Evolutionary conservation across 371 early-diverging fungal species (phyloP), one percentile per base, ranked within the genome.

Genomic region (Entomophthora muscae): DNA sequence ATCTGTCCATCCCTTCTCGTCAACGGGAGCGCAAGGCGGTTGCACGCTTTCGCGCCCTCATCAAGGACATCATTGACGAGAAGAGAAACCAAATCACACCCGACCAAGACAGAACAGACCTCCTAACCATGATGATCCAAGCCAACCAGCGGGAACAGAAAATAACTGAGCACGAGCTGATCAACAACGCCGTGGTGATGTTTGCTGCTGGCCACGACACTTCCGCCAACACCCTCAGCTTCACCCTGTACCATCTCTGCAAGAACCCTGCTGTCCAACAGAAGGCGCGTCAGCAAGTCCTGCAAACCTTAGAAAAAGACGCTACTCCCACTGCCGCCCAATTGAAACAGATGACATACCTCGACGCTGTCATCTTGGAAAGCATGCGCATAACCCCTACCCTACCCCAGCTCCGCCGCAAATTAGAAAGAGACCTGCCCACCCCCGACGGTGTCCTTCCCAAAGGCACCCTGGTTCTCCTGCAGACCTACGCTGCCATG

Each of bases 211-310:
- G 59, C 26, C 61, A 69, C 33, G 70, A 65, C n/a, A 70, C 68
- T n/a, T 69, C 68, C 55, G 68, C 72, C 23, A 65, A 72, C 23
- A 66, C 70, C 13, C 63, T 72, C 29, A 55, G 68, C 23, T 68
- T 67, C 52, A 65, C 68, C 30, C 30, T 72, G 13, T 72, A 70
- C 52, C 64, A 70, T 2, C 3, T 54, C n/a, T 26, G 17, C 53
- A 52, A 22, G 26, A 22, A 63, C 21, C 32, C 22, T 0, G 42
- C 30, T 31, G 27, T 65, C 26, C 51, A 52, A 53, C 12, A 59
- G 26, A 23, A 59, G 29, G 30, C 13, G 30, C 32, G 67, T 58
- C 60, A 65, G 3, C 62, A 67, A 33, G 52, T 61, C 2, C n/a
- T 21, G 10, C 24, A 28, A 17, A 26, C 7, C n/a, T 52, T 61